A percentile compares a stretch with the other conserved stretches of the same genome.
These are phyloP conservation scores for Hawksworthiomyces lignivorus DNA, from an alignment of 2,329 filamentous ascomycete genomes.

Conservation along the genomic window DNA sequence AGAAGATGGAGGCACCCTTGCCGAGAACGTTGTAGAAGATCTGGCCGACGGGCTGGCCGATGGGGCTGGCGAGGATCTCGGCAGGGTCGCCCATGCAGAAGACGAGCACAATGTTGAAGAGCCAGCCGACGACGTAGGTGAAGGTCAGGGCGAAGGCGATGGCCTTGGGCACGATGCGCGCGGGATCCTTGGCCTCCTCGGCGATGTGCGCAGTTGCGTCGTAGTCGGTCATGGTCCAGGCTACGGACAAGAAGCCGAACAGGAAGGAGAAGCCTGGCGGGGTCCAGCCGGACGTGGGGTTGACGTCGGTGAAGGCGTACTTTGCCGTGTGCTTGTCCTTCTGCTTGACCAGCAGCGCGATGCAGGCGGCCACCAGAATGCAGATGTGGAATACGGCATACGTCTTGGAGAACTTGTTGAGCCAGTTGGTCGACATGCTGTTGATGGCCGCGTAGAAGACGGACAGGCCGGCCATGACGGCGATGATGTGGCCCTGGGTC, in stretches of 20 bases:
- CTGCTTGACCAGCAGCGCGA: conserved; percentile 42
- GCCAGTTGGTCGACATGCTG: conserved; percentile 48
- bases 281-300: conserved; percentile 43
- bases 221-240: conserved; percentile 51
- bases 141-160: conserved; percentile 48
- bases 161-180: conserved; percentile 37
- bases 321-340: conserved; percentile 41
- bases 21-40: conserved; percentile 52
- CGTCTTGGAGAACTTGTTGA: conserved; percentile 49
- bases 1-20: conserved; percentile 44
- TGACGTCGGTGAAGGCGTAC: conserved; percentile 49
- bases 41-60: conserved; percentile 46
- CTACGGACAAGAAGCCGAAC: conserved; percentile 53
- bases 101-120: conserved; percentile 51
- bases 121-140: conserved; percentile 46
- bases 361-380: conserved; percentile 42
- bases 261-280: conserved; percentile 48
- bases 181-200: conserved; percentile 34
- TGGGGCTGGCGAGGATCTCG: conserved; percentile 35
- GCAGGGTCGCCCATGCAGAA: conserved; percentile 47
- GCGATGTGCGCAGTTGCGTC: conserved; percentile 33
- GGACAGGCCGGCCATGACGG: conserved; percentile 47
- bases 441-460: conserved; percentile 45
- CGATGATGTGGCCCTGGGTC: conserved; percentile 38
- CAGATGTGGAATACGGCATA: conserved; percentile 51